A percentile compares a stretch with the other conserved stretches of the same genome.
phyloP scores from a whole-genome alignment of 2,329 filamentous ascomycete genomes.

The Thielaviopsis cerberus region DNA sequence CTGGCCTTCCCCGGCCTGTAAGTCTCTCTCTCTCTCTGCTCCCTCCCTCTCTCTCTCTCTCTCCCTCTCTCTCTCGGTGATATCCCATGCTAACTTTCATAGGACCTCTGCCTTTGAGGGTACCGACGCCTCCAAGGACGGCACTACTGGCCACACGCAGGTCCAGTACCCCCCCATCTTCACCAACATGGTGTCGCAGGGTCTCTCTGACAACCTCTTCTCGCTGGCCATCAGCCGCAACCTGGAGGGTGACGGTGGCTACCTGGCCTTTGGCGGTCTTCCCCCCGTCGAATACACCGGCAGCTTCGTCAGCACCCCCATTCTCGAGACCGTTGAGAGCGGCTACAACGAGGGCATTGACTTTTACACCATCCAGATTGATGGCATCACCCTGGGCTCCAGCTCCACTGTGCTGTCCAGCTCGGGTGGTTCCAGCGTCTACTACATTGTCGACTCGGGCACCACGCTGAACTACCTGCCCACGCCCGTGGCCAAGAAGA shows the following conservation, averaged over 20 bases:
- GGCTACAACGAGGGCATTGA: neutral
- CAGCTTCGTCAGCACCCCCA: conserved; percentile 4
- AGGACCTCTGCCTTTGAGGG: conserved; percentile 7
- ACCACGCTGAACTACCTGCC: conserved; percentile 17
- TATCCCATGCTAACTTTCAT: neutral
- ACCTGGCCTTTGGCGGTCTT: conserved; percentile 8
- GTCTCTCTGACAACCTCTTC: conserved; percentile 2
- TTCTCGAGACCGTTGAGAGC: conserved; percentile 2
- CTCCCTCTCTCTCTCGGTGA: neutral
- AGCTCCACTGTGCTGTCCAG: conserved; percentile 12
- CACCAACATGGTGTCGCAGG: conserved; percentile 1
- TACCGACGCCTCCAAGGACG: neutral
- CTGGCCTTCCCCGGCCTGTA: conserved; percentile 7
- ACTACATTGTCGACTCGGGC: conserved; percentile 16
- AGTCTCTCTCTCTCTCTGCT: neutral
- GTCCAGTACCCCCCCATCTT: conserved; percentile 8
- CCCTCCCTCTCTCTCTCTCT: neutral
- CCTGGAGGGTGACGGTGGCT: neutral
- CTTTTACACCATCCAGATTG: conserved; percentile 14
- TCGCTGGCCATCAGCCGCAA: conserved; percentile 3
- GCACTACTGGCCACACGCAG: neutral
- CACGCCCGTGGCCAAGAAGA: conserved; percentile 15
- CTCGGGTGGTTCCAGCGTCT: conserved; percentile 8
- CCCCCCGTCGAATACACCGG: conserved; percentile 4
- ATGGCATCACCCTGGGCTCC: conserved; percentile 11